A percentile compares a stretch with the other conserved stretches of the same genome.
These are phyloP conservation scores for Gryganskiella cystojenkinii DNA, from an alignment of 192 early-diverging fungal species.

Conservation along the genomic window DNA sequence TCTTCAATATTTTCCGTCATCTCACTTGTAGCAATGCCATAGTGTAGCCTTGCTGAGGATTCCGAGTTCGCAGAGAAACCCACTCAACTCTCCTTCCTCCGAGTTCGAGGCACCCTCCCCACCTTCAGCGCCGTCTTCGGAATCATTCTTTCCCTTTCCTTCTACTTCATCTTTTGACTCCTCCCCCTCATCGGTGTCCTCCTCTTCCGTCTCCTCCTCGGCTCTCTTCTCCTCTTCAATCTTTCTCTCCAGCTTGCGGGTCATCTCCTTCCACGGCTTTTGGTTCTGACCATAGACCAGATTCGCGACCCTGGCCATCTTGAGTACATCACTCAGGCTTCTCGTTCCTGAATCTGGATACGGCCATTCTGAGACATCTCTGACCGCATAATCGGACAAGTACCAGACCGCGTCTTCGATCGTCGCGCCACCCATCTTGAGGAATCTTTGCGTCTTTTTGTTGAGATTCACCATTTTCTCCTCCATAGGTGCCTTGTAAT, in stretches of 20 bases:
- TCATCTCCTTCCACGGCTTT: slow-evolving; percentile 19
- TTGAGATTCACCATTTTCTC: slow-evolving; percentile 10
- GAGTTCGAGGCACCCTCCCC: too few relatives aligned
- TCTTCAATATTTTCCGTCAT: too few relatives aligned
- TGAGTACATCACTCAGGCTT: slow-evolving; percentile 28
- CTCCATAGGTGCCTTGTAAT: slow-evolving; percentile 38
- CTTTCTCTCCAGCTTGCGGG: slow-evolving; percentile 33
- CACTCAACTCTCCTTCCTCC: slow-evolving; percentile 23
- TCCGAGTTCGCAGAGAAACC: slow-evolving; percentile 40
- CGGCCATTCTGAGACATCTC: slow-evolving; percentile 42
- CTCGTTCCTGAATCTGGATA: slow-evolving; percentile 31
- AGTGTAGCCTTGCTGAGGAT: slow-evolving; percentile 30
- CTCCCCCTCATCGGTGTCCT: not conserved
- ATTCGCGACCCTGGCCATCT: slow-evolving; percentile 37
- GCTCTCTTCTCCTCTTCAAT: slow-evolving; percentile 6
- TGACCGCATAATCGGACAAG: slow-evolving; percentile 20
- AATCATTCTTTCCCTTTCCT: too few relatives aligned
- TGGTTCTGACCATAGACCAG: slow-evolving; percentile 29
- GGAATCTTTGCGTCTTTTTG: not conserved
- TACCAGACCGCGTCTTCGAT: slow-evolving; percentile 42
- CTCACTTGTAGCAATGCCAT: slow-evolving; percentile 42
- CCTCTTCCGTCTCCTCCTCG: not conserved
- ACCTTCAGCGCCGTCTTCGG: not conserved
- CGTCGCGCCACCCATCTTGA: slow-evolving; percentile 30
- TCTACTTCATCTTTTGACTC: not conserved